Evolutionary conservation across 768 basidiomycete genomes (phyloP).

Genomic region (Tricholoma matsutake): DNA sequence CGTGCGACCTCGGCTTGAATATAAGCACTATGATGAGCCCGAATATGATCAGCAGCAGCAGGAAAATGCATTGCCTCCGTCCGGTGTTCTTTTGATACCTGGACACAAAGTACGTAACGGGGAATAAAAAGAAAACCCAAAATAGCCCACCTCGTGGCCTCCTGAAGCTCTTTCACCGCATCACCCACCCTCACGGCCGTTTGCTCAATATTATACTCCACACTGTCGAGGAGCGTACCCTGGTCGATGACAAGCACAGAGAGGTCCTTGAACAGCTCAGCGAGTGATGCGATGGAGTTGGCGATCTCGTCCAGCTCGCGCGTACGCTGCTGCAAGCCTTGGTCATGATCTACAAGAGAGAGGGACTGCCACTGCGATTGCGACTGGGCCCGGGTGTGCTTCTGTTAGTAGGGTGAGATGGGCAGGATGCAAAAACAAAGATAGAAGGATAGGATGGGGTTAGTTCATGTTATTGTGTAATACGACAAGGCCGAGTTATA

Average conservation of each 20-base stretch:
- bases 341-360: conserved; percentile 34
- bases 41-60: conserved; percentile 86
- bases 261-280: conserved; percentile 95
- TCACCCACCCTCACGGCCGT: conserved; percentile 79
- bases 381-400: conserved; percentile 32
- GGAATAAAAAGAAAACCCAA: neutral
- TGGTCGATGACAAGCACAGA: conserved; percentile 94
- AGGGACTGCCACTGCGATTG: conserved; percentile 36
- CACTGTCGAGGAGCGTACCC: conserved; percentile 91
- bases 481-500: neutral
- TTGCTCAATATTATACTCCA: conserved; percentile 97
- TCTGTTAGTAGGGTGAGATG: conserved; percentile 13
- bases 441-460: neutral
- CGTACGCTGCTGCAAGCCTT: conserved; percentile 42
- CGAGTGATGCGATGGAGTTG: conserved; percentile 84
- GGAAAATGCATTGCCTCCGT: conserved; percentile 88
- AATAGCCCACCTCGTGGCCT: conserved; percentile 51
- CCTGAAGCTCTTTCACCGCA: conserved; percentile 79
- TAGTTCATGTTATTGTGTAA: neutral
- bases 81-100: conserved; percentile 92
- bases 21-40: conserved; percentile 85
- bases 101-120: too few species aligned
- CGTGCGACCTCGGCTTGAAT: conserved; percentile 64
- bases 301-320: conserved; percentile 88
- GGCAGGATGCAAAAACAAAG: neutral